phyloP scores from a whole-genome alignment of 2,329 filamentous ascomycete genomes.

The Colletotrichum tanaceti region DNA sequence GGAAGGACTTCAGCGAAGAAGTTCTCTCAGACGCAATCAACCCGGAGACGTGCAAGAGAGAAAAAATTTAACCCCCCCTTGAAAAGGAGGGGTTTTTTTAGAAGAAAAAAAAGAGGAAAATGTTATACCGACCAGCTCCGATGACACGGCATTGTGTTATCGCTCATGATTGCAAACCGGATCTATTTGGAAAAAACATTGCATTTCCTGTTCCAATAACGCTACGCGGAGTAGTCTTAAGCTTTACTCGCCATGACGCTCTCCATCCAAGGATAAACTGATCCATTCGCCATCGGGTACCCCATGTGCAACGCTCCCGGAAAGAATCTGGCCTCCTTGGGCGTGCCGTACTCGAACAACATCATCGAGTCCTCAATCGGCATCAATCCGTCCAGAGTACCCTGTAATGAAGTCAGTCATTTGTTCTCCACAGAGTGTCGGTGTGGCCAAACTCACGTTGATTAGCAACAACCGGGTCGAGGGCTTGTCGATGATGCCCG shows the following conservation, averaged over 20 bases:
- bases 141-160: not conserved
- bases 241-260: constrained; percentile 56
- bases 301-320: constrained; percentile 73
- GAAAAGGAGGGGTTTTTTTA: too few species aligned
- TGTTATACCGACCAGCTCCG: not conserved
- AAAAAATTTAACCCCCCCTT: too few species aligned
- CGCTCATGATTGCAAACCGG: not conserved
- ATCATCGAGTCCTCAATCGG: constrained; percentile 76
- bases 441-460: constrained; percentile 59
- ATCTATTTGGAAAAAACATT: too few species aligned
- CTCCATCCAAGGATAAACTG: constrained; percentile 73
- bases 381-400: constrained; percentile 72
- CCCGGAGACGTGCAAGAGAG: not conserved
- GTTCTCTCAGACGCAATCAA: too few species aligned
- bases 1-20: not conserved
- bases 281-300: constrained; percentile 69
- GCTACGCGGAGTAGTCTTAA: not conserved
- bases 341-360: constrained; percentile 71
- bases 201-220: not conserved
- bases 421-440: not conserved
- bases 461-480: constrained; percentile 69
- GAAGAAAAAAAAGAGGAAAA: not conserved
- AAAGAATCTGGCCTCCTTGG: constrained; percentile 74
- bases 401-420: constrained; percentile 51
- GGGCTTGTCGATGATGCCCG: constrained; percentile 65